Evolutionary conservation across 495 filamentous ascomycete species (phyloP), one percentile per base, ranked within the genome.

Genomic region (Barbatosphaeria neglecta): DNA sequence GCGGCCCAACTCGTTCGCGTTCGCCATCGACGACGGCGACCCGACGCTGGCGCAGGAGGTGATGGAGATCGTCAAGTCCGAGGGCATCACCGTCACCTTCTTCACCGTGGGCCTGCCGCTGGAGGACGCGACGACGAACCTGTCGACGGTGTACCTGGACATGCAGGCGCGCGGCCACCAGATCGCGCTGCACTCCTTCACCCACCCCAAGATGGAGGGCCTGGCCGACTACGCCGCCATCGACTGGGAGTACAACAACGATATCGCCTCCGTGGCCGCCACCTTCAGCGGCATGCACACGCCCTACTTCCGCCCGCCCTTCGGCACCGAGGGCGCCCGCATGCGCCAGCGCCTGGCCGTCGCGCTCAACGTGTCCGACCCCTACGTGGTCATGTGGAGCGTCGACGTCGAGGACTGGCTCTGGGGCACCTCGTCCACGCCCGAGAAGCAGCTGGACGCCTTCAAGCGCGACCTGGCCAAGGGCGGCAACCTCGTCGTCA

Each of bases 321-420:
- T 83, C 55, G 84, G 84, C 37, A 87, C 77, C 22, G 76, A 86
- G 44, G 84, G 83, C 6, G 82, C 83, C 2, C 74, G 82, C 27
- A 80, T 83, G 63, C 74, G 84, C 0, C 74, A 85, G 50, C 70
- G 78, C 5, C 64, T 88, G 3, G 75, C 78, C 0, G 63, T 71
- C 0, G 56, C 67, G 9, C 64, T 77, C n/a, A 47, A 51, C 1
- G 60, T 62, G 2, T 54, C 60, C 15, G 58, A 74, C 41, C 67
- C 77, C 0, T 71, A 74, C 46, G 78, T 88, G 24, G 76, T 87
- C 25, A 77, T 76, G 50, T 89, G 84, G 84, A 80, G 73, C 51
- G 78, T 89, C 20, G 84, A 90, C 51, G 77, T 86, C 31, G 81
- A 87, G 62, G 84, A 89, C 60, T 89, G 84, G 83, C 54, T 84